Evolutionary conservation across 208 protist genomes (phyloP), one percentile per base, ranked within the genome.

Genomic region (Trypanosoma scelopori): DNA sequence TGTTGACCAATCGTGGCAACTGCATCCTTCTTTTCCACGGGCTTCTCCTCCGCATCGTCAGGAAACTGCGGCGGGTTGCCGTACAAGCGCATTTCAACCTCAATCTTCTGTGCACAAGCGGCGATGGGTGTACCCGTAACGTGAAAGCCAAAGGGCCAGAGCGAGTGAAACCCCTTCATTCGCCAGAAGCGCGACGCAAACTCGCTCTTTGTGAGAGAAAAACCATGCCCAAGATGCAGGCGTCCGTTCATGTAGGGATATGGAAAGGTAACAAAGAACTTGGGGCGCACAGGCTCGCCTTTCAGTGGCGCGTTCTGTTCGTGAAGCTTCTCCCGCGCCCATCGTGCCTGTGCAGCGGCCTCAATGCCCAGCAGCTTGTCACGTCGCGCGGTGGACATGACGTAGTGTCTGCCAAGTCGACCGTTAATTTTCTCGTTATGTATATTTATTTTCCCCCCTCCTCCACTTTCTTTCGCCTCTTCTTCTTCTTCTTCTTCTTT

Each of bases 81-180:
- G 79, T 87, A 94, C 58, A 80, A 65, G 63, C 82, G 60, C 65
- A 94, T 93, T 73, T 94, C 89, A 68, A 89, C 87, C 37, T 70
- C 62, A 7, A 99, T 92, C 82, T 99, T 99, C 76, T 99, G 93
- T 55, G 99, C 99, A 71, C 92, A 98, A 4, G 98, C 98, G 37
- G 97, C 97, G 76, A 99, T 99, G 52, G 99, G 99, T 89, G 99
- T 99, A 66, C 99, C 99, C 0, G 99, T 99, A 72, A 98, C 99
- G 80, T 99, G 99, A 76, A 99, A 99, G 12, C 81, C 98, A 77
- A 99, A 99, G n/a, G 99, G 98, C 84, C 99, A 99, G n/a, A 99
- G 85, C 5, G 89, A 92, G 25, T 89, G 73, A 66, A 97, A 93
- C 22, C 99, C 99, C 72, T 98, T 92, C 79, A 99, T 89, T 47